A percentile compares a stretch with the other conserved stretches of the same genome.
Conservation (phyloP, 2,329 filamentous ascomycete species). For the Cylindrodendrum hubeiense region DNA sequence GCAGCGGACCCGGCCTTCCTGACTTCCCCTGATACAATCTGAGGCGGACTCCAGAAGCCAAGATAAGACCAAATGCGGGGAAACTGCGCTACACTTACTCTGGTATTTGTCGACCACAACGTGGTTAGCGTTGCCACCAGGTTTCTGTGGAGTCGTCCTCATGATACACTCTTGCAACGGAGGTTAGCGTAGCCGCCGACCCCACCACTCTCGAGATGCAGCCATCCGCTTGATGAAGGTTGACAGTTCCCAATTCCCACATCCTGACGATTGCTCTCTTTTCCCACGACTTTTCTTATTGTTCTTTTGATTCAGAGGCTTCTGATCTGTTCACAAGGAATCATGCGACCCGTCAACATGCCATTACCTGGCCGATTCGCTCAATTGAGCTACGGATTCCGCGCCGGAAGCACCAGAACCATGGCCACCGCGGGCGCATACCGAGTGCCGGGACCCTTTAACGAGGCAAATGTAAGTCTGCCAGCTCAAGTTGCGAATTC, state of each 20-base stretch:
- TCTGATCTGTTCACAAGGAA: background rate
- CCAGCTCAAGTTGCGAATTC: background rate
- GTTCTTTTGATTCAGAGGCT: background rate
- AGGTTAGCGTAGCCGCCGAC: conserved; percentile 1
- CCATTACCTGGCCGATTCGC: background rate
- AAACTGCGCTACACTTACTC: background rate
- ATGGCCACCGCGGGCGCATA: conserved; percentile 19
- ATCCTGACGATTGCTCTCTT: background rate
- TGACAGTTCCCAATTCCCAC: background rate
- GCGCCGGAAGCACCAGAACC: background rate
- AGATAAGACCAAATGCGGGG: background rate
- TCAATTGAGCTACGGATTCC: background rate
- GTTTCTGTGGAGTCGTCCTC: background rate
- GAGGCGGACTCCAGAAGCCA: too few species aligned
- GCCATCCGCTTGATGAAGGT: background rate
- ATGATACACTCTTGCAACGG: background rate
- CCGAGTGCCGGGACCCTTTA: conserved; percentile 5
- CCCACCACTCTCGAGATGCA: too few species aligned
- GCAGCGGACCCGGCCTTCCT: background rate
- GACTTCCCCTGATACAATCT: too few species aligned
- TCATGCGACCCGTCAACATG: background rate
- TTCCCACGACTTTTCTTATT: background rate
- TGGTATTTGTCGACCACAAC: background rate
- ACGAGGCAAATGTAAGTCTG: conserved; percentile 12
- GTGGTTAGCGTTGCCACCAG: background rate